These are phyloP conservation scores for Phytophthora parvispora DNA, from an alignment of 352 stramenopile species.

Conservation along the genomic window DNA sequence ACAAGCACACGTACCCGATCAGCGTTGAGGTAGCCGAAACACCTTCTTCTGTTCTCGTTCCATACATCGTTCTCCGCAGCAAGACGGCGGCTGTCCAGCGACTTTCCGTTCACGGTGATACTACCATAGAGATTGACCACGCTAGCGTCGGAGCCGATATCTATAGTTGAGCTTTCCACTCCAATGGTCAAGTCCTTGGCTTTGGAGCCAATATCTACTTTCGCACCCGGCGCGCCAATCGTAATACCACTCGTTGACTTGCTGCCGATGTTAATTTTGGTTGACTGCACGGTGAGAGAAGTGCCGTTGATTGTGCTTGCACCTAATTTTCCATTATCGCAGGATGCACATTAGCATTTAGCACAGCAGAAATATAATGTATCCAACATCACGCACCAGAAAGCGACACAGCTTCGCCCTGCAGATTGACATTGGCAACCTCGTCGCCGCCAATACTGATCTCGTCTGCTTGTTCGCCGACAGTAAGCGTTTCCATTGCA, in stretches of 20 bases:
- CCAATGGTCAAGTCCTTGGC: slow-evolving; percentile 44
- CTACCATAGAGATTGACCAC: slow-evolving; percentile 55
- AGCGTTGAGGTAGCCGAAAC: slow-evolving; percentile 49
- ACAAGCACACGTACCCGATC: slow-evolving; percentile 29
- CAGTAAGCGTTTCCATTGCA: slow-evolving; percentile 24
- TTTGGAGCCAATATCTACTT: slow-evolving; percentile 34
- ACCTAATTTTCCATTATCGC: slow-evolving; percentile 19
- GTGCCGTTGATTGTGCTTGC: slow-evolving; percentile 31
- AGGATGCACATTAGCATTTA: background rate
- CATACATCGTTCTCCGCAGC: background rate
- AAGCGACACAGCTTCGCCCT: slow-evolving; percentile 22
- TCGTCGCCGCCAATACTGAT: slow-evolving; percentile 32
- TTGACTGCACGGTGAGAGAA: slow-evolving; percentile 33
- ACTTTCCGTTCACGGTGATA: slow-evolving; percentile 67
- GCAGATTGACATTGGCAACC: slow-evolving; percentile 27
- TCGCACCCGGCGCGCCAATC: slow-evolving; percentile 38
- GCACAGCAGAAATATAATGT: background rate
- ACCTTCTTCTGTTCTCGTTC: slow-evolving; percentile 10
- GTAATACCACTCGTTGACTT: slow-evolving; percentile 45
- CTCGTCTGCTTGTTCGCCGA: slow-evolving; percentile 28
- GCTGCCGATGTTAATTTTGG: slow-evolving; percentile 38
- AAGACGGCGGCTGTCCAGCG: slow-evolving; percentile 42
- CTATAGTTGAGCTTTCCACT: slow-evolving; percentile 31
- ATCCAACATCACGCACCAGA: slow-evolving; percentile 21
- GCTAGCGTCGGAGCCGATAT: slow-evolving; percentile 43